These are phyloP conservation scores for Cochliopodium minus DNA, from an alignment of 208 protist species.

Conservation along the genomic window DNA sequence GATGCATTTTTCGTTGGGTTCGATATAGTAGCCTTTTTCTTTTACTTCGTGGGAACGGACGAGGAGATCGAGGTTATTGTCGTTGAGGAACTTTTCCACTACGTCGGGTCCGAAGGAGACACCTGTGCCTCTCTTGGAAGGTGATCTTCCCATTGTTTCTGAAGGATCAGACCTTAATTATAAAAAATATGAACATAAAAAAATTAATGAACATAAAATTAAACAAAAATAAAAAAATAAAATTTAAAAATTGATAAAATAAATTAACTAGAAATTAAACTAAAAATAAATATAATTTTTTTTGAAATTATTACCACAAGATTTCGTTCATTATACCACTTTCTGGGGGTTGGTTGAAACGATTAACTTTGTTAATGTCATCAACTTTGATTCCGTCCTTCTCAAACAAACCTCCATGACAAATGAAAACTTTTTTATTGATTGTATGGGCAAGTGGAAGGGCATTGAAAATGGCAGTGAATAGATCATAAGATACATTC, in stretches of 20 bases:
- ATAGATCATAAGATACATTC: conserved; percentile 66
- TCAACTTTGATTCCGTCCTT: conserved; percentile 81
- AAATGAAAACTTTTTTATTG: conserved; percentile 70
- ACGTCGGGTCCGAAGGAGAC: conserved; percentile 90
- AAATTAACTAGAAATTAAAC: too few relatives aligned
- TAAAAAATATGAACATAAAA: too few relatives aligned
- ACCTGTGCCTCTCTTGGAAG: conserved; percentile 81
- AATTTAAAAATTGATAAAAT: too few relatives aligned
- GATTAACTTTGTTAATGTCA: conserved; percentile 77
- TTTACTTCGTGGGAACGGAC: conserved; percentile 92
- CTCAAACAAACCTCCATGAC: conserved; percentile 85
- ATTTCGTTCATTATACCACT: conserved; percentile 80
- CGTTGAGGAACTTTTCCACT: conserved; percentile 70
- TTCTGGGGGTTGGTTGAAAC: conserved; percentile 76
- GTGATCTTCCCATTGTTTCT: conserved; percentile 41
- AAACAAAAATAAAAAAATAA: too few relatives aligned
- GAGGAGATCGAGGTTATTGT: conserved; percentile 74
- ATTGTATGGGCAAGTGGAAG: conserved; percentile 76
- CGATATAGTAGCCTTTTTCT: conserved; percentile 78
- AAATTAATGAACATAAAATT: too few relatives aligned
- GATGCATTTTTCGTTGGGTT: conserved; percentile 48
- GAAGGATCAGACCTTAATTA: conserved; percentile 12
- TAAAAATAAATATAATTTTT: too few relatives aligned
- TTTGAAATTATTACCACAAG: conserved; percentile 90
- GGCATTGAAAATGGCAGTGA: conserved; percentile 78